Percentiles rank a stretch among this genome's conserved stretches.
These are phyloP conservation scores for Artomyces pyxidatus DNA, from an alignment of 768 basidiomycete genomes.

Conservation along the genomic window DNA sequence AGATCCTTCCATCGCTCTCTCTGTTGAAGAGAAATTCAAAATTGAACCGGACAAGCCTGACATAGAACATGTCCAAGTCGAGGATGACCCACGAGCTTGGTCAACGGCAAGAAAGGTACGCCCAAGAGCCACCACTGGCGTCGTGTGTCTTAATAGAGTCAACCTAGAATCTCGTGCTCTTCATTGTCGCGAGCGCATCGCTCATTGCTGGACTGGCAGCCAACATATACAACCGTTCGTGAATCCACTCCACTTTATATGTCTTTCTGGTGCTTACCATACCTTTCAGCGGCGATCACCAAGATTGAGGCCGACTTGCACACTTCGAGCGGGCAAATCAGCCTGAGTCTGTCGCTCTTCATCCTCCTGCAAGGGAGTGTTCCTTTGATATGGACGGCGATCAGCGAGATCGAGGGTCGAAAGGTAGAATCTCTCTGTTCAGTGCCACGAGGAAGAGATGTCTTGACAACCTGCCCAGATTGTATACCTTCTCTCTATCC, in stretches of 20 bases:
- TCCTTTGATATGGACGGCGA: conserved; percentile 60
- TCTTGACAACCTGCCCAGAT: conserved; percentile 24
- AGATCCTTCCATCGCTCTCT: too few relatives aligned
- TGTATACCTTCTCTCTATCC: conserved; percentile 46
- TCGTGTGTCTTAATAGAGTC: neutral
- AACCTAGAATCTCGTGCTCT: conserved; percentile 34
- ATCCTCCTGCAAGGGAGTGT: conserved; percentile 62
- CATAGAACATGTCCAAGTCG: conserved; percentile 44
- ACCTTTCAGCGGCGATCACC: conserved; percentile 46
- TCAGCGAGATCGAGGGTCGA: conserved; percentile 70
- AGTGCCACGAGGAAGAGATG: neutral
- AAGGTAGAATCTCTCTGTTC: conserved; percentile 35
- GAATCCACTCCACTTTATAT: neutral
- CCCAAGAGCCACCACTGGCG: conserved; percentile 8
- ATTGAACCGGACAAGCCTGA: too few relatives aligned
- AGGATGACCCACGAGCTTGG: conserved; percentile 59
- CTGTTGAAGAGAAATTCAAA: too few relatives aligned
- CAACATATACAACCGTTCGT: conserved; percentile 62
- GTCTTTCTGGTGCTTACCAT: neutral
- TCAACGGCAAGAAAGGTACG: conserved; percentile 49
- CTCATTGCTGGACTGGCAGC: conserved; percentile 50
- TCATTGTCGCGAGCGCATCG: conserved; percentile 41
- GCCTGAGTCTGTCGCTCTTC: conserved; percentile 63
- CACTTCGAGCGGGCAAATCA: conserved; percentile 54
- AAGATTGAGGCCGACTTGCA: conserved; percentile 52